Percentiles rank a stretch among this genome's conserved stretches.
phyloP scores from a whole-genome alignment of 805 yeast genomes.

The Kodamaea nitidulidarum region DNA sequence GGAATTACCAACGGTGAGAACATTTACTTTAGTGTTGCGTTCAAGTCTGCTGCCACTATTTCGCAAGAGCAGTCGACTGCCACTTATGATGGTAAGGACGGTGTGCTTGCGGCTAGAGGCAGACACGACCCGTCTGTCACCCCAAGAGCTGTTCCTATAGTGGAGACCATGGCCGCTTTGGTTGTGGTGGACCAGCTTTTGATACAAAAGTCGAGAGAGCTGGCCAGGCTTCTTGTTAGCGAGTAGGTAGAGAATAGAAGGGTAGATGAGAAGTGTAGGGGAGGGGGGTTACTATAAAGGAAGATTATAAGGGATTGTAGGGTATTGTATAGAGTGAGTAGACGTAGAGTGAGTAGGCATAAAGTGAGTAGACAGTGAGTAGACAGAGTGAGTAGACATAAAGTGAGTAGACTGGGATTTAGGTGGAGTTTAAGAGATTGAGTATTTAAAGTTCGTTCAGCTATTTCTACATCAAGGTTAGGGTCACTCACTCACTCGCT shows the following conservation, averaged over 20 bases:
- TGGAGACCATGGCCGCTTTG: slow-evolving; percentile 97
- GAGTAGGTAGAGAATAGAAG: not conserved
- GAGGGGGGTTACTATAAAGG: not conserved
- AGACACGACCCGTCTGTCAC: slow-evolving; percentile 98
- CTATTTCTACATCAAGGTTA: too few species aligned
- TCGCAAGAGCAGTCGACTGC: slow-evolving; percentile 88
- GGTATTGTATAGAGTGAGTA: not conserved
- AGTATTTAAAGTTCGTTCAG: too few species aligned
- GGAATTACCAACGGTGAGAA: slow-evolving; percentile 96
- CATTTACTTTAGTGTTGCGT: slow-evolving; percentile 91
- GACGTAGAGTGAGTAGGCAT: too few species aligned
- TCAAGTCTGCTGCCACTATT: slow-evolving; percentile 97
- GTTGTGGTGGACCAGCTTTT: slow-evolving; percentile 83
- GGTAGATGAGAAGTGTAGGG: not conserved
- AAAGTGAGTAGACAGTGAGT: too few species aligned
- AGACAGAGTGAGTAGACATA: too few species aligned
- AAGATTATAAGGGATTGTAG: not conserved
- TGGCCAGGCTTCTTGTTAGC: slow-evolving; percentile 15
- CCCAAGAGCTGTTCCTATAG: slow-evolving; percentile 97
- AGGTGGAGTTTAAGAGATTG: too few species aligned
- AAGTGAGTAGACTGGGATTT: too few species aligned
- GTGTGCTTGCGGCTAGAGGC: slow-evolving; percentile 91
- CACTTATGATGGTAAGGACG: slow-evolving; percentile 82
- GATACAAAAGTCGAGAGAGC: slow-evolving; percentile 81
- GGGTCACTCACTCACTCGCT: too few species aligned